phyloP scores from a whole-genome alignment of 371 early-diverging fungal species.

The Dinochytrium kinnereticum region DNA sequence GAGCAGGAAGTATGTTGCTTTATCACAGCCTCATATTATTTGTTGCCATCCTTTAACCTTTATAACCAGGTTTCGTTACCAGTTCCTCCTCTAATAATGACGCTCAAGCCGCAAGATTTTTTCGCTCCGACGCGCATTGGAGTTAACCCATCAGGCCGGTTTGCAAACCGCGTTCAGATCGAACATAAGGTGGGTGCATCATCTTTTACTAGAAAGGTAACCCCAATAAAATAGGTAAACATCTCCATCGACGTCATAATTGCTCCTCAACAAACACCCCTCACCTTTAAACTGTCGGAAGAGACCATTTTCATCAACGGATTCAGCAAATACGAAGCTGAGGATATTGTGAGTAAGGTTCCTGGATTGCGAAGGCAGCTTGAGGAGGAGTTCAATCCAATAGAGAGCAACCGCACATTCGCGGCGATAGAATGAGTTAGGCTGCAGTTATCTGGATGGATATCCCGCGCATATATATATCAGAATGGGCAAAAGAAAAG shows the following conservation, averaged over 20 bases:
- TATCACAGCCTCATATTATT: neutral
- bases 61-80: neutral
- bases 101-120: constrained; percentile 6
- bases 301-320: neutral
- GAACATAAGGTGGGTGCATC: constrained; percentile 40
- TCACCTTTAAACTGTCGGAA: neutral
- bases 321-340: neutral
- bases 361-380: constrained; percentile 2
- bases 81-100: constrained; percentile 23
- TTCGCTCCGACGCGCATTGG: constrained; percentile 26
- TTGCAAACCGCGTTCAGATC: constrained; percentile 34
- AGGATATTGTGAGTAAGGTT: neutral
- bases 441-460: too few relatives aligned
- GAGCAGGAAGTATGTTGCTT: constrained; percentile 19
- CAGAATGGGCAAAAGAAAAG: too few relatives aligned
- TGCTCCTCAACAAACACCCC: too few relatives aligned
- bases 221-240: constrained; percentile 2
- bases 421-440: too few relatives aligned
- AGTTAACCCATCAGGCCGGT: constrained; percentile 34
- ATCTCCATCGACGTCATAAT: constrained; percentile 4
- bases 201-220: too few relatives aligned
- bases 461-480: too few relatives aligned
- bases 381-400: too few relatives aligned
- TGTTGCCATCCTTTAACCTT: constrained; percentile 12
- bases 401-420: too few relatives aligned